Conservation (phyloP, 495 filamentous ascomycete species). For the Podospora pseudocomata region DNA sequence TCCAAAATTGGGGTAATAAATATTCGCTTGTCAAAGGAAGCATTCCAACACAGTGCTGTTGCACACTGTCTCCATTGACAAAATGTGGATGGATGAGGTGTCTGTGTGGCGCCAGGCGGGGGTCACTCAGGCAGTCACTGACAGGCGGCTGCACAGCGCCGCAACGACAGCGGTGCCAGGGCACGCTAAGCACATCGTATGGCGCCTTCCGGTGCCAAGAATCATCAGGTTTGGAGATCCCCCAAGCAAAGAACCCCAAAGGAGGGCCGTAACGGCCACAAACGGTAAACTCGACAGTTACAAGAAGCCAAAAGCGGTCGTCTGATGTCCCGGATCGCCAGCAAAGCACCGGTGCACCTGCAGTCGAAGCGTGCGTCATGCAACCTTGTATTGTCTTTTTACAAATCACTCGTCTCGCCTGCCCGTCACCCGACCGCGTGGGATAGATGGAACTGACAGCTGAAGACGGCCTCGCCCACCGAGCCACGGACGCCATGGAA, state of each 20-base stretch:
- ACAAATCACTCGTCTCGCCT: neutral
- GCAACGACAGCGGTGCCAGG: neutral
- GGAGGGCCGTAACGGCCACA: neutral
- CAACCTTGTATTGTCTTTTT: conserved; percentile 8
- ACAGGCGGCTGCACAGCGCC: neutral
- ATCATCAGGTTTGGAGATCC: conserved; percentile 8
- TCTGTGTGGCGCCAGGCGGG: neutral
- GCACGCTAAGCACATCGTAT: neutral
- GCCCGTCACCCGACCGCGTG: neutral
- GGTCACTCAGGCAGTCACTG: neutral
- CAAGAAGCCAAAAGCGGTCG: conserved; percentile 15
- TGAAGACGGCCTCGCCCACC: neutral
- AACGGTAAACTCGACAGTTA: conserved; percentile 11
- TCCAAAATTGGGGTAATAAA: neutral
- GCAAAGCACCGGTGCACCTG: conserved; percentile 9
- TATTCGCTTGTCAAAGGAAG: no score
- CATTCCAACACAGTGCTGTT: neutral
- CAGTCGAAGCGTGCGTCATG: neutral
- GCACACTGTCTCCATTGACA: neutral
- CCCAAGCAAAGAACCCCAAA: conserved; percentile 14
- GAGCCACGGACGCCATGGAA: neutral
- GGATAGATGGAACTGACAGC: neutral
- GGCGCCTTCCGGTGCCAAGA: conserved; percentile 19
- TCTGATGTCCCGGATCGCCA: conserved; percentile 12
- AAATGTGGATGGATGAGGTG: no score